Percentiles rank a stretch among this genome's conserved stretches.
Evolutionary conservation across 2,329 filamentous ascomycete genomes (phyloP).

Genomic region (Fusarium redolens): DNA sequence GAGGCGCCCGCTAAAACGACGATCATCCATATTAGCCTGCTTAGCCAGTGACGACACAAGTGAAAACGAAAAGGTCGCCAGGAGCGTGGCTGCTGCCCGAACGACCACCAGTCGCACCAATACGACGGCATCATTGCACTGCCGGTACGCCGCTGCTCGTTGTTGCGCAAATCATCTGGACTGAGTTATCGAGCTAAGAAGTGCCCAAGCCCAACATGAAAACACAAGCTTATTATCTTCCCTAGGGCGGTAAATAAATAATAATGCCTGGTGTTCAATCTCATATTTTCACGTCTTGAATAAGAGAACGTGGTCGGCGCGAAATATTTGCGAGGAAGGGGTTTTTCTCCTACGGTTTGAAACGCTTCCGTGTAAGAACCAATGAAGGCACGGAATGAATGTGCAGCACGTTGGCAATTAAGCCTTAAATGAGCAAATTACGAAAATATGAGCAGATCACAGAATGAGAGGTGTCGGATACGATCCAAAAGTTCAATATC

Average conservation of each 20-base stretch:
- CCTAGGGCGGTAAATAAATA: background rate
- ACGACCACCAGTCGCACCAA: constrained; percentile 32
- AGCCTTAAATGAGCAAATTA: background rate
- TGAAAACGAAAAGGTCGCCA: constrained; percentile 24
- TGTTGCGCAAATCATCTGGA: constrained; percentile 12
- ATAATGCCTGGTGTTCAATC: background rate
- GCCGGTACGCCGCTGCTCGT: constrained; percentile 29
- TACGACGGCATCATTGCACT: constrained; percentile 28
- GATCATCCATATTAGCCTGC: constrained; percentile 47
- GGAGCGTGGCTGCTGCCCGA: constrained; percentile 34
- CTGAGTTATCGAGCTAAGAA: constrained; percentile 30
- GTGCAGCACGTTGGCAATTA: background rate
- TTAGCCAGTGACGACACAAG: constrained; percentile 38
- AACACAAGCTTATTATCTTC: background rate
- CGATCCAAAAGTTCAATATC: constrained; percentile 14
- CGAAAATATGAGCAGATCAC: constrained; percentile 4
- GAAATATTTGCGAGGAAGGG: background rate
- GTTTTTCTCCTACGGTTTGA: constrained; percentile 4
- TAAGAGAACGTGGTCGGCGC: background rate
- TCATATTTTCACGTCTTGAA: background rate
- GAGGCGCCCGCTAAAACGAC: constrained; percentile 47
- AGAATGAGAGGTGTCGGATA: constrained; percentile 3
- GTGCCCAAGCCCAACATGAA: background rate
- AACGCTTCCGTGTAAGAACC: constrained; percentile 12
- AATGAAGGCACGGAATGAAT: constrained; percentile 17